These are phyloP conservation scores for Chaetomium sp. DNA, from an alignment of 2,329 filamentous ascomycete species.

Conservation along the genomic window DNA sequence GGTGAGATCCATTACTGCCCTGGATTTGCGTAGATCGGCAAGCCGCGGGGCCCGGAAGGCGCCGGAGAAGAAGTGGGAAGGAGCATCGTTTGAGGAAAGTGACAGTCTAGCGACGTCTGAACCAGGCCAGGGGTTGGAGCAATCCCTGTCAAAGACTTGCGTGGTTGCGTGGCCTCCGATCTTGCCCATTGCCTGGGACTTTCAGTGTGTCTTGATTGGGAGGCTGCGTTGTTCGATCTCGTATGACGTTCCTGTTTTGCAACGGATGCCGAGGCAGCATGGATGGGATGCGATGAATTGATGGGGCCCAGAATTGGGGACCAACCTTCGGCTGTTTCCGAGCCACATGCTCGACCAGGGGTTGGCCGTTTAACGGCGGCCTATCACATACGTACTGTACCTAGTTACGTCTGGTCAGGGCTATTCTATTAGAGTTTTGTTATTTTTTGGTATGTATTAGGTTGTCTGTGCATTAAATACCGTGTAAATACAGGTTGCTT, in stretches of 20 bases:
- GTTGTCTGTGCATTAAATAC: too few relatives aligned
- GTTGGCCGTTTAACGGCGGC: too few relatives aligned
- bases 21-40: background rate
- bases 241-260: constrained; percentile 6
- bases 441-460: too few relatives aligned
- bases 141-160: constrained; percentile 4
- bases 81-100: constrained; percentile 1
- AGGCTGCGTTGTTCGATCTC: background rate
- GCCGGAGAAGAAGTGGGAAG: background rate
- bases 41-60: constrained; percentile 18
- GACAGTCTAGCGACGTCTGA: background rate
- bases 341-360: background rate
- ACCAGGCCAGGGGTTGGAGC: background rate
- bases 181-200: background rate
- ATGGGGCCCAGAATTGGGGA: too few relatives aligned
- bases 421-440: too few relatives aligned
- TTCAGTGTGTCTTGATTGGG: background rate
- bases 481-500: too few relatives aligned
- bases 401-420: too few relatives aligned
- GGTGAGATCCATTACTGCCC: too few relatives aligned
- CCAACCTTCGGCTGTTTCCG: background rate
- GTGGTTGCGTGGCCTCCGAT: background rate
- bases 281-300: background rate
- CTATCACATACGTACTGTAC: too few relatives aligned
- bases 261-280: constrained; percentile 14